Percentiles rank a stretch among this genome's conserved stretches.
phyloP scores from a whole-genome alignment of 176 grass and related monocot genomes.

The Triticum timopheevii region DNA sequence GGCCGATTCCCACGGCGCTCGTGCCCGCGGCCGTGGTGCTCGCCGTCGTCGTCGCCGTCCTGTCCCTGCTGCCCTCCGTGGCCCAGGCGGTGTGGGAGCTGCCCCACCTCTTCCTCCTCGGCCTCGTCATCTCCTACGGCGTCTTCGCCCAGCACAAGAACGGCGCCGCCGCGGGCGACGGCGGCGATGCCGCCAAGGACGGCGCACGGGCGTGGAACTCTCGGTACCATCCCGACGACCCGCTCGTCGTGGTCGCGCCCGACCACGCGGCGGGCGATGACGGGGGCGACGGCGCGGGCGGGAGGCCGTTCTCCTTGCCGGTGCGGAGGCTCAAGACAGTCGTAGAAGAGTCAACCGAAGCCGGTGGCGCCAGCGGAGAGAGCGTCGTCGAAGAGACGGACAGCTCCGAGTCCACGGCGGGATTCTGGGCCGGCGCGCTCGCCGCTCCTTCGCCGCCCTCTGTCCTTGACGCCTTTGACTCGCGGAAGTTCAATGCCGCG shows the following conservation, averaged over 20 bases:
- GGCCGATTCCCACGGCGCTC: constrained; percentile 12
- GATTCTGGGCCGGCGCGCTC: constrained; percentile 27
- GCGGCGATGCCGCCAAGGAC: background rate
- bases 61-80: constrained; percentile 55
- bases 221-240: constrained; percentile 45
- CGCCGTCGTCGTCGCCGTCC: constrained; percentile 37
- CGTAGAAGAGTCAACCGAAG: background rate
- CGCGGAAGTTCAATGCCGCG: background rate
- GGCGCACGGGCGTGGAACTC: constrained; percentile 55
- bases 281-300: constrained; percentile 12
- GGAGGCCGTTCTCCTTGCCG: constrained; percentile 53
- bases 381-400: constrained; percentile 38
- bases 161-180: background rate
- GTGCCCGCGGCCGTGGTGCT: constrained; percentile 42
- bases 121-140: constrained; percentile 66
- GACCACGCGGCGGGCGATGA: constrained; percentile 27
- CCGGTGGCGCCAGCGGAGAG: background rate
- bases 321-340: constrained; percentile 57
- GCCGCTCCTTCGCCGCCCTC: constrained; percentile 33
- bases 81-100: constrained; percentile 67
- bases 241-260: constrained; percentile 51
- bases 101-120: constrained; percentile 66
- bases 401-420: constrained; percentile 26
- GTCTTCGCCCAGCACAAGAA: constrained; percentile 49
- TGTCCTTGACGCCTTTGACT: constrained; percentile 35